Evolutionary conservation across 2,329 filamentous ascomycete genomes (phyloP).

Genomic region (Seiridium cupressi): DNA sequence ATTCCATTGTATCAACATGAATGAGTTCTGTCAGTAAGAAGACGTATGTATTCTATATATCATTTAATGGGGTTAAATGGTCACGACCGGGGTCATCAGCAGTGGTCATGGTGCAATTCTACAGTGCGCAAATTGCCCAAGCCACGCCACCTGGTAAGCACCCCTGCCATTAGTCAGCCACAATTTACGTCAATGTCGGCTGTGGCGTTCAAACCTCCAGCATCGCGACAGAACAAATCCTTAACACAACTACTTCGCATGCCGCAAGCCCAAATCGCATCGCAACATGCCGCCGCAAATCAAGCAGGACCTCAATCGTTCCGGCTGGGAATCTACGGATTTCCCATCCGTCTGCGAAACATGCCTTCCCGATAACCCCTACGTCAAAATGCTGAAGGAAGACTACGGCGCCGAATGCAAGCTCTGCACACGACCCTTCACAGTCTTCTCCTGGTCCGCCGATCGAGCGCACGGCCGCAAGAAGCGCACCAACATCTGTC

Average conservation of each 20-base stretch:
- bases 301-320: slow-evolving; percentile 92
- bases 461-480: slow-evolving; percentile 84
- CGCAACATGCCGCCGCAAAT: slow-evolving; percentile 79
- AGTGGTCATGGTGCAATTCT: too few species aligned
- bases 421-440: slow-evolving; percentile 91
- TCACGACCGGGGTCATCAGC: too few species aligned
- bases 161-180: slow-evolving; percentile 7
- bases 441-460: slow-evolving; percentile 91
- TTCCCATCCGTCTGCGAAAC: slow-evolving; percentile 88
- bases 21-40: too few species aligned
- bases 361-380: slow-evolving; percentile 93
- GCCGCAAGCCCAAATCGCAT: neutral
- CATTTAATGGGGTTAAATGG: too few species aligned
- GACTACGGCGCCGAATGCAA: slow-evolving; percentile 88
- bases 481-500: slow-evolving; percentile 91
- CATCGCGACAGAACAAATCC: neutral
- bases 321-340: slow-evolving; percentile 92
- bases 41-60: too few species aligned
- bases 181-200: neutral
- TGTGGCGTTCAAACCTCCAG: neutral
- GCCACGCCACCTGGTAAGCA: too few species aligned
- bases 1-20: too few species aligned
- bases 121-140: too few species aligned
- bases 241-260: neutral
- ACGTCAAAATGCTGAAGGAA: slow-evolving; percentile 98